These are phyloP conservation scores for Brassica balearica DNA, from an alignment of 441 rosid genomes.

Conservation along the genomic window DNA sequence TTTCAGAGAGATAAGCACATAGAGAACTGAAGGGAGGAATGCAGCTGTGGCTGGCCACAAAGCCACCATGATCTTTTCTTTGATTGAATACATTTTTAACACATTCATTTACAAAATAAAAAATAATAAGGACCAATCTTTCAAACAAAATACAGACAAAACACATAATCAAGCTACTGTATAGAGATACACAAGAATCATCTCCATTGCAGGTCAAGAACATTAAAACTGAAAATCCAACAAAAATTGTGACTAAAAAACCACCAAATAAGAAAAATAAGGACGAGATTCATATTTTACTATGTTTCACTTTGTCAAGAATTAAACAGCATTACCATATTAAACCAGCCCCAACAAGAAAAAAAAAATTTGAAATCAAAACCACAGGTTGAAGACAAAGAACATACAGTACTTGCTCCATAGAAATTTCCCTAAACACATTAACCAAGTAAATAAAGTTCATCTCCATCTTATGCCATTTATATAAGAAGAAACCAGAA, in stretches of 20 bases:
- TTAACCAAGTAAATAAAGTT: conserved; percentile 34
- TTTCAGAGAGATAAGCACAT: conserved; percentile 6
- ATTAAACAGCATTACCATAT: conserved; percentile 3
- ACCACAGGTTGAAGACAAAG: conserved; percentile 22
- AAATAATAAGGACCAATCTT: not conserved
- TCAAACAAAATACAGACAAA: not conserved
- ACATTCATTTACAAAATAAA: too few species aligned
- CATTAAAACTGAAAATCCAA: conserved; percentile 1
- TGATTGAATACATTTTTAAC: too few species aligned
- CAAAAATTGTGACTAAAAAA: not conserved
- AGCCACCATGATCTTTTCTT: too few species aligned
- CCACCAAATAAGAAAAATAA: conserved; percentile 8
- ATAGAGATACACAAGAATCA: conserved; percentile 4
- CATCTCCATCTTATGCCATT: conserved; percentile 30
- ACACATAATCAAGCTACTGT: conserved; percentile 2
- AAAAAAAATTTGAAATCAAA: conserved; percentile 5
- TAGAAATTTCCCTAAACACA: conserved; percentile 15
- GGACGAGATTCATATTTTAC: conserved; percentile 18
- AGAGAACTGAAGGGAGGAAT: not conserved
- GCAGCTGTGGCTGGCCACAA: too few species aligned
- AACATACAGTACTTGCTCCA: conserved; percentile 5
- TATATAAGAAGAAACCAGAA: not conserved
- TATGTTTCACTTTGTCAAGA: not conserved
- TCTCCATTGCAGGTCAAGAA: not conserved
- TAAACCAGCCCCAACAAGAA: not conserved